Evolutionary conservation across 73 alveolate genomes (phyloP).

Genomic region (Paramecium sexaurelia): DNA sequence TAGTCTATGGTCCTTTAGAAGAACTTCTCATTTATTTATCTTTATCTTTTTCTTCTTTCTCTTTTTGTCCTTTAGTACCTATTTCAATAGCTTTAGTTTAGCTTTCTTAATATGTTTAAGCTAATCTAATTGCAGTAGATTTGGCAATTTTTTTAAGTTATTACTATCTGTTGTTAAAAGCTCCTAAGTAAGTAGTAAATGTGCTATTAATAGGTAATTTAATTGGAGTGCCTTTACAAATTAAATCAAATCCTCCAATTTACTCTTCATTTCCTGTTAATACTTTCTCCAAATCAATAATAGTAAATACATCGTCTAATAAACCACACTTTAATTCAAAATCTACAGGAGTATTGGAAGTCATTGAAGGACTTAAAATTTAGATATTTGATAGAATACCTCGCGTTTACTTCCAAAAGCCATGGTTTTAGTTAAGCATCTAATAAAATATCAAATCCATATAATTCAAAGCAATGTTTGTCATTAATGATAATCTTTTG

Average conservation of each 20-base stretch:
- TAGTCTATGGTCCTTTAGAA: slow-evolving; percentile 34
- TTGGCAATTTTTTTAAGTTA: slow-evolving; percentile 96
- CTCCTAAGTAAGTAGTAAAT: slow-evolving; percentile 92
- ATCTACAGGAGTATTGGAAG: slow-evolving; percentile 98
- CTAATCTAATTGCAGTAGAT: slow-evolving; percentile 95
- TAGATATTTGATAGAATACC: slow-evolving; percentile 73
- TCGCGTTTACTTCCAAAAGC: slow-evolving; percentile 91
- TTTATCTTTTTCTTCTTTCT: slow-evolving; percentile 35
- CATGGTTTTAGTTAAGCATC: slow-evolving; percentile 99
- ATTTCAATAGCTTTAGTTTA: slow-evolving; percentile 37
- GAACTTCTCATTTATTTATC: slow-evolving; percentile 55
- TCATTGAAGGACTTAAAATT: slow-evolving; percentile 93
- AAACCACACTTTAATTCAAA: slow-evolving; percentile 94
- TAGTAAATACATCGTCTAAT: slow-evolving; percentile 97
- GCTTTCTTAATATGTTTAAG: slow-evolving; percentile 66
- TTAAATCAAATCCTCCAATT: slow-evolving; percentile 99
- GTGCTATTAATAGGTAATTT: slow-evolving; percentile 89
- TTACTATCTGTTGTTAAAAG: slow-evolving; percentile 94
- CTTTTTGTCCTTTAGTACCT: not conserved
- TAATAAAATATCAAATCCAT: slow-evolving; percentile 98
- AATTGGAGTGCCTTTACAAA: slow-evolving; percentile 91
- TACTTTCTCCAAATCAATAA: slow-evolving; percentile 87
- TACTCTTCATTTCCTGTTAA: slow-evolving; percentile 99
- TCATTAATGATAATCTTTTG: slow-evolving; percentile 97
- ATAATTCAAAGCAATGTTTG: slow-evolving; percentile 99